These are phyloP conservation scores for Xylaria sp. DNA, from an alignment of 2,329 filamentous ascomycete genomes.

Conservation along the genomic window DNA sequence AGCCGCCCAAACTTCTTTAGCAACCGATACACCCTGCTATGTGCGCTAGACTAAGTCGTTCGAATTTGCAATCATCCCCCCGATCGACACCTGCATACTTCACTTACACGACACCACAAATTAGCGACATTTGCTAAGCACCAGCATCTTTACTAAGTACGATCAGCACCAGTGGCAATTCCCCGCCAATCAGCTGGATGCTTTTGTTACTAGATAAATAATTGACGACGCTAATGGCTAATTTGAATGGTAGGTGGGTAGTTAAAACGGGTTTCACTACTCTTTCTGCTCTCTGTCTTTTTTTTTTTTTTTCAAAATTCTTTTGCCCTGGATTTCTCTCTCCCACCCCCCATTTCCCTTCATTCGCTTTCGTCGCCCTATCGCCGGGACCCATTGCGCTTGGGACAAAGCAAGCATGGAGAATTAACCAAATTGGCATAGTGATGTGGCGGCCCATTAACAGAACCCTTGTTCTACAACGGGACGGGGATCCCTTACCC, in stretches of 20 bases:
- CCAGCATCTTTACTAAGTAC: no score
- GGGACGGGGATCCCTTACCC: constrained; percentile 21
- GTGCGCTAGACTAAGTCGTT: not conserved
- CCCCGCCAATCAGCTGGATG: not conserved
- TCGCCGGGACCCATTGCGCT: no score
- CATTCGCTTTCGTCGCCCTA: no score
- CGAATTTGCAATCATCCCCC: not conserved
- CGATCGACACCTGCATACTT: not conserved
- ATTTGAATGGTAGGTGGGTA: not conserved
- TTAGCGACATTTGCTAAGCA: not conserved
- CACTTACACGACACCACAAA: no score
- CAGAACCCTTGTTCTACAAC: constrained; percentile 20
- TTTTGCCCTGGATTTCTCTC: no score
- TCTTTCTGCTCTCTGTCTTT: not conserved
- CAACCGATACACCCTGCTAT: not conserved
- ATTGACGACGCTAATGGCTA: not conserved
- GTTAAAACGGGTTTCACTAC: not conserved
- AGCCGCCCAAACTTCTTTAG: not conserved
- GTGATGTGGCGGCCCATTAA: constrained; percentile 20
- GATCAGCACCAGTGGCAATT: not conserved
- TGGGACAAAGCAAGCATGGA: not conserved
- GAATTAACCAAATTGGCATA: constrained; percentile 7
- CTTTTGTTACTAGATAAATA: not conserved
- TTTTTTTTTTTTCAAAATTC: not conserved
- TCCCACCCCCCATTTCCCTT: no score